Evolutionary conservation across 2,329 filamentous ascomycete species (phyloP), one percentile per base, ranked within the genome.

Genomic region (Arthroderma uncinatum): DNA sequence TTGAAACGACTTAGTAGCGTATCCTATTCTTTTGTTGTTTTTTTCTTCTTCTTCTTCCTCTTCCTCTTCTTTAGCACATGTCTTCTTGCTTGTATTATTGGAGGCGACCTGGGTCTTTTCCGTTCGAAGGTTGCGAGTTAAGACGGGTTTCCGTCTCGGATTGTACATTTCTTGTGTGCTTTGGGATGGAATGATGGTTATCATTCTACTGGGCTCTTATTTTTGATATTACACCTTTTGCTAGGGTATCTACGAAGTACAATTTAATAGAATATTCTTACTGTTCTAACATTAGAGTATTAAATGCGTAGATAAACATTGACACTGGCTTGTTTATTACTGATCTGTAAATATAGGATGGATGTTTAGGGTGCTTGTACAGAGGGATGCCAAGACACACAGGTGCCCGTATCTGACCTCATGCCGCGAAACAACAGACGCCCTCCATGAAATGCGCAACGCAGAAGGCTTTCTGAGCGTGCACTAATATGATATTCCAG

Each of bases 91-190:
- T 57, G 48, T 53, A 10, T 37, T 54, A 60, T 62, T 54, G 56
- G 59, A 50, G 47, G 47, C 14, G 14, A 30, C 25, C 23, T 30
- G 12, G 23, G 28, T n/a, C 6, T 60, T 54, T 64, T 64, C 65
- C 62, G 50, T 67, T 61, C 62, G 63, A 57, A 58, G 58, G 40
- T 34, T 55, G 56, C 28, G 21, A 30, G 63, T 63, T 63, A 42
- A 58, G 47, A 50, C 47, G 25, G 25, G 33, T 25, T 50, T n/a
- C 28, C 9, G 25, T 50, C 28, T 50, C 47, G 23, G 47, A 50
- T 33, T 50, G 47, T 33, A 50, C 33, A 28, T 54, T 33, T 34
- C 19, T 53, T 52, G n/a, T 23, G n/a, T 54, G 21, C 33, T 25
- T 54, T 54, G 37, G 52, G 12, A 19, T 14, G 52, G 23, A 16